Evolutionary conservation across 805 yeast genomes (phyloP).

Genomic region (Candida silvatica): DNA sequence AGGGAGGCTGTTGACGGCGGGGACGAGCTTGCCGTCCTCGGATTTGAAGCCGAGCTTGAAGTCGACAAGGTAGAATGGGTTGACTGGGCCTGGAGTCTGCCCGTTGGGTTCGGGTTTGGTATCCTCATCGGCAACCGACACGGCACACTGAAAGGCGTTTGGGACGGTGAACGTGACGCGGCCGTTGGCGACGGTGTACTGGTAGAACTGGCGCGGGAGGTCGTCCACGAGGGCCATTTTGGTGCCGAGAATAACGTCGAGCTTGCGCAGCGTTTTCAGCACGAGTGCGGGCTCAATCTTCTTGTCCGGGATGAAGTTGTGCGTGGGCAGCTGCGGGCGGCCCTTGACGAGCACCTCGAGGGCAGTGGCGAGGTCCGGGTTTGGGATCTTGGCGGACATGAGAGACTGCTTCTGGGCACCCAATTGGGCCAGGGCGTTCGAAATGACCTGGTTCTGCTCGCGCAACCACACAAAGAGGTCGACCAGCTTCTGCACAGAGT

Average conservation of each 20-base stretch:
- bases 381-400: conserved; percentile 84
- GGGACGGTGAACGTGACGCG: conserved; percentile 57
- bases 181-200: conserved; percentile 68
- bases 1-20: conserved; percentile 22
- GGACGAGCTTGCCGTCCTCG: conserved; percentile 23
- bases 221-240: conserved; percentile 56
- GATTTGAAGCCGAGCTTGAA: conserved; percentile 55
- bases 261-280: conserved; percentile 51
- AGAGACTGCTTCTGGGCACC: conserved; percentile 62
- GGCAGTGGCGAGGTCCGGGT: conserved; percentile 84
- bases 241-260: conserved; percentile 66
- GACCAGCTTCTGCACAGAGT: conserved; percentile 65
- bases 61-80: conserved; percentile 69
- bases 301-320: conserved; percentile 42
- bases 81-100: neutral
- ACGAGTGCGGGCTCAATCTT: conserved; percentile 48
- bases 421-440: conserved; percentile 57
- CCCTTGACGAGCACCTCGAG: conserved; percentile 77
- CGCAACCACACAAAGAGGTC: conserved; percentile 86
- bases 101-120: neutral
- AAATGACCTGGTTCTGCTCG: conserved; percentile 61
- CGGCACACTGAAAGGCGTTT: conserved; percentile 62
- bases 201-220: conserved; percentile 56
- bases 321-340: conserved; percentile 63
- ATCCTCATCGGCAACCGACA: conserved; percentile 48